Percentiles rank a stretch among this genome's conserved stretches.
Conservation (phyloP, 202 grass and related monocot genomes). For the Panicum virgatum region DNA sequence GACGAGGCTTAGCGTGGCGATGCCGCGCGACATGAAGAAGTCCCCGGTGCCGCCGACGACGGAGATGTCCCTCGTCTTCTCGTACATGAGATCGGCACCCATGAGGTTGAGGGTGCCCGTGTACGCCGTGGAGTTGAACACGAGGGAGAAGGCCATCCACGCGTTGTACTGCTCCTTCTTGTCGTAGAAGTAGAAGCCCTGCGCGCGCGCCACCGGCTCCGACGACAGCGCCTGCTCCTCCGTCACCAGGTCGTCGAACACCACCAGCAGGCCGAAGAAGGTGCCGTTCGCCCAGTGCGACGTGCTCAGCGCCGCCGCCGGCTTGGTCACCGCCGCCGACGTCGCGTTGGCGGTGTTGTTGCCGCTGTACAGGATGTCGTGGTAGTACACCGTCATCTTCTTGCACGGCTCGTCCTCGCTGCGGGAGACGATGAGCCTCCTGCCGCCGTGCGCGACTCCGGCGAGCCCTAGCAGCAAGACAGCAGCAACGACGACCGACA, state of each 20-base stretch:
- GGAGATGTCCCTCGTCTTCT: slow-evolving; percentile 41
- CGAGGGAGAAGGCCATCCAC: slow-evolving; percentile 37
- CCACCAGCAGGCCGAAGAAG: slow-evolving; percentile 32
- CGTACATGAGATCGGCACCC: slow-evolving; percentile 16
- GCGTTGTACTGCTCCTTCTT: neutral
- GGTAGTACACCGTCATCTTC: no score
- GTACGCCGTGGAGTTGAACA: slow-evolving; percentile 36
- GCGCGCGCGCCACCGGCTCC: slow-evolving; percentile 29
- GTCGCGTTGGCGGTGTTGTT: slow-evolving; percentile 42
- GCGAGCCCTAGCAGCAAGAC: no score
- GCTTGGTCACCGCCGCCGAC: slow-evolving; percentile 16
- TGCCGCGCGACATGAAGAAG: slow-evolving; percentile 54
- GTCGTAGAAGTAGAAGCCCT: slow-evolving; percentile 48
- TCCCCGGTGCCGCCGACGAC: slow-evolving; percentile 48
- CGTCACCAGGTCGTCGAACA: slow-evolving; percentile 50
- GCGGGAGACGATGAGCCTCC: no score
- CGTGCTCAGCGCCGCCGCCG: slow-evolving; percentile 15
- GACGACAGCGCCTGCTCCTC: neutral
- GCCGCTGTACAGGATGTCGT: neutral
- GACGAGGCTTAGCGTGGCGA: slow-evolving; percentile 34
- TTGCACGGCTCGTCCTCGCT: no score
- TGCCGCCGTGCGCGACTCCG: no score
- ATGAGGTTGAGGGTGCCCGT: slow-evolving; percentile 44
- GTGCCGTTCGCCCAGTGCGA: neutral
- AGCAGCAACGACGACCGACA: no score